Evolutionary conservation across 1,139 yeast genomes (phyloP).

Genomic region (Debaryomycetaceae sp.): DNA sequence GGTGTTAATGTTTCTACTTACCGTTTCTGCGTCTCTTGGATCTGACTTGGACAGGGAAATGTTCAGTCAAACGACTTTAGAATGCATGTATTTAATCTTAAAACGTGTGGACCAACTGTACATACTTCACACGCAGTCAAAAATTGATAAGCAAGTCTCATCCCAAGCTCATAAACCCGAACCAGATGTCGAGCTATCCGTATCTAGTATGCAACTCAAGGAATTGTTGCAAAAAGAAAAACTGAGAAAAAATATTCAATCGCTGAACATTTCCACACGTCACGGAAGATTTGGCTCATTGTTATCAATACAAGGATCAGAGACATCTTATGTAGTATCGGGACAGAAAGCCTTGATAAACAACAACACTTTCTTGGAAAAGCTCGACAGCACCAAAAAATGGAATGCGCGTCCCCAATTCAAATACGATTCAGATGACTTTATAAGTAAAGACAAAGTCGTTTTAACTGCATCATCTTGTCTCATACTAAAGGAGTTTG

Average conservation of each 20-base stretch:
- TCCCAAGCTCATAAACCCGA: constrained; percentile 5
- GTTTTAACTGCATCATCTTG: constrained; percentile 31
- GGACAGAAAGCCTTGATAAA: constrained; percentile 68
- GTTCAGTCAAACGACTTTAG: constrained; percentile 65
- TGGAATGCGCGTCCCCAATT: constrained; percentile 53
- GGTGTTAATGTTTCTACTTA: constrained; percentile 67
- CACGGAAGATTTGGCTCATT: constrained; percentile 93
- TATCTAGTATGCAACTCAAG: constrained; percentile 42
- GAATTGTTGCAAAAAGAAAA: constrained; percentile 59
- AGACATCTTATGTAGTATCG: constrained; percentile 61
- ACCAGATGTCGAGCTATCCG: constrained; percentile 19
- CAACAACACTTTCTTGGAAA: constrained; percentile 46
- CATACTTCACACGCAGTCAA: constrained; percentile 6
- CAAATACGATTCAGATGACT: constrained; percentile 44
- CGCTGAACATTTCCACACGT: constrained; percentile 59
- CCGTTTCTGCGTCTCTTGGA: constrained; percentile 65
- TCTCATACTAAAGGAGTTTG: constrained; percentile 43
- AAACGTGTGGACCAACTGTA: constrained; percentile 49
- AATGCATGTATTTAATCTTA: constrained; percentile 62
- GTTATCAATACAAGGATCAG: constrained; percentile 61
- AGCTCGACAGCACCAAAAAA: constrained; percentile 63
- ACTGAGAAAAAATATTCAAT: constrained; percentile 46
- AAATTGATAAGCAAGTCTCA: not conserved
- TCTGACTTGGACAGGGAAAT: constrained; percentile 58
- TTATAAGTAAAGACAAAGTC: constrained; percentile 22